phyloP scores from a whole-genome alignment of 305 asterid species.

The Salvia sclarea region DNA sequence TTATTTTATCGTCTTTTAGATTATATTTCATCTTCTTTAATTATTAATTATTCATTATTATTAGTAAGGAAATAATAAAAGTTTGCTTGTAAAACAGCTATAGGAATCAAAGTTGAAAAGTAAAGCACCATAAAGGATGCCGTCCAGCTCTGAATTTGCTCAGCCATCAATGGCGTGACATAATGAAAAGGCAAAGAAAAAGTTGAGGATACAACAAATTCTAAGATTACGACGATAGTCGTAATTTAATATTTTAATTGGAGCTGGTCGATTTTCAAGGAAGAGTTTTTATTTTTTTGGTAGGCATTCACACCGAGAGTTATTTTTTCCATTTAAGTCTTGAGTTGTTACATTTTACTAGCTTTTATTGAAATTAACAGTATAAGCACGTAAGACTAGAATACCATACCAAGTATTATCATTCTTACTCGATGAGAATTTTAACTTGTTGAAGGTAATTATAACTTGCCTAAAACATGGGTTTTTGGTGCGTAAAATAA shows the following conservation, averaged over 20 bases:
- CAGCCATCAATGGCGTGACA: constrained; percentile 8
- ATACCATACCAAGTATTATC: too few relatives aligned
- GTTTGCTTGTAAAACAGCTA: constrained; percentile 17
- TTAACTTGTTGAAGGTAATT: not conserved
- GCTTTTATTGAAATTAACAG: too few relatives aligned
- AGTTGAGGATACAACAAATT: constrained; percentile 6
- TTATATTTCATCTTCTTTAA: too few relatives aligned
- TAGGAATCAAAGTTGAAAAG: constrained; percentile 19
- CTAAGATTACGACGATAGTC: not conserved
- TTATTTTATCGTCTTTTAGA: too few relatives aligned
- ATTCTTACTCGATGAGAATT: too few relatives aligned
- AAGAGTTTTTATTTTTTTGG: not conserved
- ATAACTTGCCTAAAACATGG: not conserved
- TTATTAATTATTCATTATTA: too few relatives aligned
- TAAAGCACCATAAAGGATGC: not conserved
- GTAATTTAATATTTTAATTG: not conserved
- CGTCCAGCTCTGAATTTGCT: constrained; percentile 1
- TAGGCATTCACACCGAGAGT: not conserved
- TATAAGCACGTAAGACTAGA: too few relatives aligned
- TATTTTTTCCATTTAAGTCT: too few relatives aligned
- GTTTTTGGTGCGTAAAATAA: not conserved
- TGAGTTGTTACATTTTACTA: too few relatives aligned
- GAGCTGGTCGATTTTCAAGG: not conserved
- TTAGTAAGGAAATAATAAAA: not conserved
- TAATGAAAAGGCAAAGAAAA: not conserved